Evolutionary conservation across 495 filamentous ascomycete species (phyloP).

Genomic region (Aspergillus coremiiformis): DNA sequence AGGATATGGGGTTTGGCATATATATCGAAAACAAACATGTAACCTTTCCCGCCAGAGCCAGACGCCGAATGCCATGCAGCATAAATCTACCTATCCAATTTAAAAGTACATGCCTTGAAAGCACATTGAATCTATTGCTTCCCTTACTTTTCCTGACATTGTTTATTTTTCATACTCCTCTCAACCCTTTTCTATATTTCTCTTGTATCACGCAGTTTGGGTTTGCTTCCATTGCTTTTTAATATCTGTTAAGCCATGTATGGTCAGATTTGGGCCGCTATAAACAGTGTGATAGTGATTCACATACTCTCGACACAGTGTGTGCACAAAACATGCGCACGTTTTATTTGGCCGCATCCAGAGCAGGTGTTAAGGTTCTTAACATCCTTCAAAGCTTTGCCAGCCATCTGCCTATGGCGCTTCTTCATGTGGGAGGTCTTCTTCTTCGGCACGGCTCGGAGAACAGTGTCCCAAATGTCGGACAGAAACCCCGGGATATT

Average conservation of each 20-base stretch:
- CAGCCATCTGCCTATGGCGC: conserved; percentile 84
- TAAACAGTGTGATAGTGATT: not conserved
- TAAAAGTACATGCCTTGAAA: conserved; percentile 3
- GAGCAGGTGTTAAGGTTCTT: conserved; percentile 79
- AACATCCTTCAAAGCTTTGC: conserved; percentile 87
- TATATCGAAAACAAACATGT: conserved; percentile 7
- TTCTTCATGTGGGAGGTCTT: conserved; percentile 98
- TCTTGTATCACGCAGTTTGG: conserved; percentile 13
- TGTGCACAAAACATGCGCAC: conserved; percentile 79
- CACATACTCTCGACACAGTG: conserved; percentile 65
- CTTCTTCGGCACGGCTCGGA: conserved; percentile 94
- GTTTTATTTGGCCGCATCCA: conserved; percentile 78
- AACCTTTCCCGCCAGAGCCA: conserved; percentile 25
- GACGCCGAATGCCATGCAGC: conserved; percentile 41
- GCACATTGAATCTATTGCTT: not conserved
- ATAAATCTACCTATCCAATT: conserved; percentile 27
- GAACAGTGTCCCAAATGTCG: conserved; percentile 84
- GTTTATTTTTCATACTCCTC: not conserved
- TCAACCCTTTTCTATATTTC: no score
- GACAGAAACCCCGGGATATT: conserved; percentile 54
- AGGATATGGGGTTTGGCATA: no score
- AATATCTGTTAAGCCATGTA: conserved; percentile 15
- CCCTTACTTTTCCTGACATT: not conserved
- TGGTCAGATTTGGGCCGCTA: not conserved
- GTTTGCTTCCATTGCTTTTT: conserved; percentile 27